Base-by-base conservation (phyloP, 1,284 basidiomycete species). In the Xerocomus amazonicus region DNA sequence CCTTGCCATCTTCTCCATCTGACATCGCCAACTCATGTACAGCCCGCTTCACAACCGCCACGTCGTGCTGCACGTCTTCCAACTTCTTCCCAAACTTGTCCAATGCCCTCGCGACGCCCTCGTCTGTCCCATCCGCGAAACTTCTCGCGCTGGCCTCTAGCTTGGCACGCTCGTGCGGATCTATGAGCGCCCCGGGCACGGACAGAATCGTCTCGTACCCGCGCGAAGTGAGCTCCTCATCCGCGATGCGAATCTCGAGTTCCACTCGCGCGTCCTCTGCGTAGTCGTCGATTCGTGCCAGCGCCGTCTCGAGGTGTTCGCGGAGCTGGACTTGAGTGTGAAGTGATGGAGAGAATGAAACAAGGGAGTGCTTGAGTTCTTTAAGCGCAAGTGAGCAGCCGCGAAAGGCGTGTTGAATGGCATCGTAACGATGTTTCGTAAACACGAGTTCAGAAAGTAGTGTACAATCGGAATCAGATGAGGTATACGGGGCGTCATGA, bases 181-280 rank as follows among this genome's bases (percentile, higher is more conserved):
- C 45, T 6, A 23, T 29, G 19, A 83, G 60, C 0, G 79, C 77
- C 12, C 77, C 76, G 34, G 79, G 75, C 33, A 91, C 74, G 16
- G 76, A 74, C 9, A 92, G 70, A 13, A 92, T 68, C 1, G 87
- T 84, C 59, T 87, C 83, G 56, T 85, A 91, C 1, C 90, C 90
- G 8, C 77, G 76, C 9, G 75, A 73, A 1, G 87, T 74, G 9
- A 92, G 75, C 32, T 80, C 79, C 57, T 91, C 90, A 65, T 94
- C 91, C 1, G 88, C 80, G 13, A 87, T 71, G 17, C 83, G 82
- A 44, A 94, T 93, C 70, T 94, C 91, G 16, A 93, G 72, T 62
- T 93, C 91, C 3, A 94, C 91, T 1, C 89, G 79, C 0, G 83
- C 84, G 58, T 94, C 91, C 66, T 93, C 91, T 17, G 83, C 82